Conservation (phyloP, 2,329 filamentous ascomycete species). For the Penicillium sp. region DNA sequence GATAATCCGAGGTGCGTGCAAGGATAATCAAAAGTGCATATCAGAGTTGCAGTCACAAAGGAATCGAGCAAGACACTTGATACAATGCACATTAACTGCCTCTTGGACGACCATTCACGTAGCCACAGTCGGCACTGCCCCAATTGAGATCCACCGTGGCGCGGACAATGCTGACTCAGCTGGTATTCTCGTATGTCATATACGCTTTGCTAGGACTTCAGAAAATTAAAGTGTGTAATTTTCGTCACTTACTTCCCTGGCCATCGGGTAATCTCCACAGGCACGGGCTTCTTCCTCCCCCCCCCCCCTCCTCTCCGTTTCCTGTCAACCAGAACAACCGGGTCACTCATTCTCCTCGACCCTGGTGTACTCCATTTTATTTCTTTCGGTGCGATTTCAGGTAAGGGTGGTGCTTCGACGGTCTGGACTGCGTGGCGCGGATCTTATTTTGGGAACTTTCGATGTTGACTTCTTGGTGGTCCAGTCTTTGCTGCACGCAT, state of each 20-base stretch:
- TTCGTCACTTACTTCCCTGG: background rate
- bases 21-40: background rate
- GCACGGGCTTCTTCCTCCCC: slow-evolving; percentile 14
- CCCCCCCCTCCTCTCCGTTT: slow-evolving; percentile 8
- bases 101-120: background rate
- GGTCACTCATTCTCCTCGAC: slow-evolving; percentile 1
- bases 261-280: background rate
- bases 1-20: slow-evolving; percentile 5
- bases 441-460: slow-evolving; percentile 20
- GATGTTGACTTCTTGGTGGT: slow-evolving; percentile 26
- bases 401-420: slow-evolving; percentile 10
- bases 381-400: slow-evolving; percentile 11
- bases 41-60: background rate
- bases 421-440: slow-evolving; percentile 12
- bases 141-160: background rate
- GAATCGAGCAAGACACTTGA: background rate
- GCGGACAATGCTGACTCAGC: background rate
- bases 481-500: slow-evolving; percentile 21
- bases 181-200: background rate
- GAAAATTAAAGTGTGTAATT: background rate
- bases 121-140: background rate
- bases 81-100: background rate
- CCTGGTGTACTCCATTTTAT: slow-evolving; percentile 6
- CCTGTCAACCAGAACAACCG: slow-evolving; percentile 1
- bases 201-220: background rate